Evolutionary conservation across 164 flowering plant species (phyloP), one percentile per base, ranked within the genome.

Genomic region (grape (Vitis vinifera)): DNA sequence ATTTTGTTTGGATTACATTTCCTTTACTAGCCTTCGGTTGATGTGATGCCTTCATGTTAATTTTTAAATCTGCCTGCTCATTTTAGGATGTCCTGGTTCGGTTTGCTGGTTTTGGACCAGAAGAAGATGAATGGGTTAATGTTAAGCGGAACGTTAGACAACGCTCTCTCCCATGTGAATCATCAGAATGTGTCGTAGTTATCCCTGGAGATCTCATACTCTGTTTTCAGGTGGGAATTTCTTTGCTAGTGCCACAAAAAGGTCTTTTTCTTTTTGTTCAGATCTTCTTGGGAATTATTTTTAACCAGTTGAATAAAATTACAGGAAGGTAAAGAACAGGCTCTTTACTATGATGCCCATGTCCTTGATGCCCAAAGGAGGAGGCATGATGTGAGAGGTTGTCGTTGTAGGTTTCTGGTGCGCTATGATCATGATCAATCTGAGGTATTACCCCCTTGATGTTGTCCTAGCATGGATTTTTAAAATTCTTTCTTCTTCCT

Each of bases 241-340:
- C 10, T 72, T 56, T 53, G 15, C 66, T 61, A 30, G 27, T 48
- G 62, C 16, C 29, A 19, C 17, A 37, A 23, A 2, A 37, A 37
- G 44, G 14, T 61, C 49, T 37, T 52, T 5, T 50, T 1, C 7
- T 47, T 65, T 49, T 58, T 67, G 57, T 55, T 7, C 65, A 37
- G 51, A 17, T 61, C 56, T 4, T 16, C 10, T 66, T 62, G 53
- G 61, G 1, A 59, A 52, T 30, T 50, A 60, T 44, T 59, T 19
- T 30, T 10, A 4, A 12, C n/a, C 5, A 9, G 15, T 47, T 37
- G 19, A 63, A 10, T 15, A 11, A 8, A 53, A 68, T 68, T 79
- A 56, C 83, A 95, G 99, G 99, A 93, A 86, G 99, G 99, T 62
- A 90, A 91, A 81, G 98, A 95, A 72, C 99, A 95, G 79, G 99